phyloP scores from a whole-genome alignment of 768 basidiomycete species.

The Suillus paluster region DNA sequence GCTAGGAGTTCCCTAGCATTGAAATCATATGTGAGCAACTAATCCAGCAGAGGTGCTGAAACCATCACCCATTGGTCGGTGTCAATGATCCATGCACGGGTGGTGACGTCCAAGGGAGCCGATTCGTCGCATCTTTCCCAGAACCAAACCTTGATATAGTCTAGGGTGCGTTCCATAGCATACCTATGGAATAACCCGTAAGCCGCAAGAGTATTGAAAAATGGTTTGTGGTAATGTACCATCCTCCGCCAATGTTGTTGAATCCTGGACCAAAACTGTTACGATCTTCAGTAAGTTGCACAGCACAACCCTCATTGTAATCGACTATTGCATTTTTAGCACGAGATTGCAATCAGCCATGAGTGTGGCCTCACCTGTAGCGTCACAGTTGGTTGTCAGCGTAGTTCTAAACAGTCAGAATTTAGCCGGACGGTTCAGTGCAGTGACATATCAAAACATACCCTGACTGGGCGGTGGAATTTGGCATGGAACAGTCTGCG shows the following conservation, averaged over 20 bases:
- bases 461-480: not conserved
- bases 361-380: not conserved
- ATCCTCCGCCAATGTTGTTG: slow-evolving; percentile 42
- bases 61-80: slow-evolving; percentile 37
- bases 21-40: not conserved
- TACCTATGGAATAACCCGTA: slow-evolving; percentile 36
- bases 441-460: not conserved
- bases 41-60: not conserved
- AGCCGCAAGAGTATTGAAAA: not conserved
- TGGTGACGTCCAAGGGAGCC: slow-evolving; percentile 30
- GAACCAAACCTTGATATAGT: slow-evolving; percentile 47
- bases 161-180: slow-evolving; percentile 41
- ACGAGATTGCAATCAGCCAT: not conserved
- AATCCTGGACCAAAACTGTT: slow-evolving; percentile 30
- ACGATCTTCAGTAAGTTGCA: slow-evolving; percentile 17
- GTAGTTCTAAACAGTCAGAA: not conserved
- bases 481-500: slow-evolving; percentile 26
- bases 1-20: slow-evolving; percentile 33
- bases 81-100: slow-evolving; percentile 23
- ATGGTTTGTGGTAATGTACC: slow-evolving; percentile 24
- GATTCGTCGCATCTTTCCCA: slow-evolving; percentile 40
- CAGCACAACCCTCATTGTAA: slow-evolving; percentile 26
- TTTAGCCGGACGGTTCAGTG: not conserved
- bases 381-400: slow-evolving; percentile 16
- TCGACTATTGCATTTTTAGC: slow-evolving; percentile 3